Percentiles rank a stretch among this genome's conserved stretches.
phyloP scores from a whole-genome alignment of 169 alveolate species.

The Plasmodium chabaudi region DNA sequence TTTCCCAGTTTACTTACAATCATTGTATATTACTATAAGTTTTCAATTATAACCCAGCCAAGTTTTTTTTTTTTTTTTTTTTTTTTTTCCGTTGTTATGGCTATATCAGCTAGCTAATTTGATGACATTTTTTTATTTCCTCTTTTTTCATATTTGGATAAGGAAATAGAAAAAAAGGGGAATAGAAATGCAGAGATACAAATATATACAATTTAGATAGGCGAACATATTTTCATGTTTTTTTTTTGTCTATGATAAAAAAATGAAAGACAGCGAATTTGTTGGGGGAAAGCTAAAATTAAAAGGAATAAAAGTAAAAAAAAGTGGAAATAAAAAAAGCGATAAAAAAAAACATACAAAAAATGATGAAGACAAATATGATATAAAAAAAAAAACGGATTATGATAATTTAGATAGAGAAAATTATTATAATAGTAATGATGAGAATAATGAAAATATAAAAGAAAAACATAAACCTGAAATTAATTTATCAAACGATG shows the following conservation, averaged over 20 bases:
- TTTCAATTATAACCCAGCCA: neutral
- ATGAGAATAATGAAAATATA: neutral
- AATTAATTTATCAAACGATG: neutral
- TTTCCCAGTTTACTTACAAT: neutral
- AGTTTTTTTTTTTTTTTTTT: conserved; percentile 2
- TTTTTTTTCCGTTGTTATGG: neutral
- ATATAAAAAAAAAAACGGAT: neutral
- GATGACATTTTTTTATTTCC: neutral
- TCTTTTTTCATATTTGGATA: neutral
- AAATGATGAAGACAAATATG: conserved; percentile 8
- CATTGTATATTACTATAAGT: neutral
- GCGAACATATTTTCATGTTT: neutral
- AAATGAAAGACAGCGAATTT: conserved; percentile 70
- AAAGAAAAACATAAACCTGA: neutral
- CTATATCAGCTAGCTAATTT: neutral
- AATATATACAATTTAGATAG: neutral
- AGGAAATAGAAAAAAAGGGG: neutral
- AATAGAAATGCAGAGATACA: neutral
- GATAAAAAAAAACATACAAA: conserved; percentile 5
- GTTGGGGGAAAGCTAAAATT: conserved; percentile 69
- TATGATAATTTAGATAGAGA: neutral
- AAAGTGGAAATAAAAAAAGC: neutral
- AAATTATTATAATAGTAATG: neutral
- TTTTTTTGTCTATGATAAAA: conserved; percentile 1
- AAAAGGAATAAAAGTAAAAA: conserved; percentile 20